A percentile compares a stretch with the other conserved stretches of the same genome.
phyloP scores from a whole-genome alignment of 768 basidiomycete species.

The Lyophyllum shimeji region DNA sequence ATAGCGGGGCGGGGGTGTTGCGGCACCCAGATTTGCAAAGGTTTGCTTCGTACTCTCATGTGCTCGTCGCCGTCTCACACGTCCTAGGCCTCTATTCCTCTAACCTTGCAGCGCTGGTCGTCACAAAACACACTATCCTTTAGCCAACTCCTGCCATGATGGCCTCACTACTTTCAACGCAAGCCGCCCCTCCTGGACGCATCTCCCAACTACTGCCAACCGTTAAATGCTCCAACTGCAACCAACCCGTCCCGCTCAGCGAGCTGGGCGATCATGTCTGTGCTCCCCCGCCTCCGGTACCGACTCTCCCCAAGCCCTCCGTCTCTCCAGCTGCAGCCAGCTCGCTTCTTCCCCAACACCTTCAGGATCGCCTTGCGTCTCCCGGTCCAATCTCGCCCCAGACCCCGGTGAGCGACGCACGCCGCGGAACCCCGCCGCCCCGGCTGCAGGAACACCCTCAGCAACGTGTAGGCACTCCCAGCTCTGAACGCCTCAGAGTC shows the following conservation, averaged over 20 bases:
- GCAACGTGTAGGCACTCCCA: constrained; percentile 25
- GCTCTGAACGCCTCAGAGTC: constrained; percentile 29
- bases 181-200: constrained; percentile 33
- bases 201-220: constrained; percentile 78
- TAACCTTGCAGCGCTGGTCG: constrained; percentile 29
- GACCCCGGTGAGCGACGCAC: constrained; percentile 9
- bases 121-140: constrained; percentile 18
- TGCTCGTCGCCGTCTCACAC: neutral
- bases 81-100: neutral
- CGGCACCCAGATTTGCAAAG: neutral
- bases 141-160: constrained; percentile 19
- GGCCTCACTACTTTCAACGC: constrained; percentile 30
- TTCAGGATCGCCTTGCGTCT: constrained; percentile 44
- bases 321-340: constrained; percentile 40
- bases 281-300: constrained; percentile 44
- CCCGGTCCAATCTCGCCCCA: constrained; percentile 13
- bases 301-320: constrained; percentile 36
- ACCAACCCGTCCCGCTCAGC: constrained; percentile 64
- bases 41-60: neutral
- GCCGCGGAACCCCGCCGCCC: constrained; percentile 2
- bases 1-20: neutral
- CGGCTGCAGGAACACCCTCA: constrained; percentile 12
- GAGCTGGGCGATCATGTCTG: constrained; percentile 83
- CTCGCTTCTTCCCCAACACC: constrained; percentile 48
- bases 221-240: constrained; percentile 84